Base-by-base conservation (phyloP, 1,139 yeast genomes). In the Saccharomyces hybrid region DNA sequence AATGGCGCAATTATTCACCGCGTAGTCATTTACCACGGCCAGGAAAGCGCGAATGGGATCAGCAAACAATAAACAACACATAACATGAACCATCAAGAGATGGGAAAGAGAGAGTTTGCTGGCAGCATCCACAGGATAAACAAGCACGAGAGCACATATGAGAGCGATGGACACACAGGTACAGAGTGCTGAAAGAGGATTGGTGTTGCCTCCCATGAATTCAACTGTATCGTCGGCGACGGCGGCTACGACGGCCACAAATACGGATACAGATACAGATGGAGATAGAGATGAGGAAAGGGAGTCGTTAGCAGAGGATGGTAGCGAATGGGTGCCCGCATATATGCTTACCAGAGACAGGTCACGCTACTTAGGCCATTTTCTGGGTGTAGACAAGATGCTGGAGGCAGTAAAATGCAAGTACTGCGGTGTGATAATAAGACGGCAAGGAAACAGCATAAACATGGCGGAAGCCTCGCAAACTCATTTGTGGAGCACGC, bases 311-410 rank as follows among this genome's bases (percentile, higher is more conserved):
- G 46, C 47, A 5, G 31, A 30, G 25, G 58, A 53, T 13, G 53
- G 52, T 11, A 27, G 23, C n/a, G 30, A 41, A 44, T 61, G 63
- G 63, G 42, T 60, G 8, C 63, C 62, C 1, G 49, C 58, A 4
- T 59, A 58, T 48, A 42, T 53, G 11, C 16, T 59, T n/a, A 48
- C 44, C 7, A 61, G 54, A 38, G 52, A 48, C 23, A 59, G 51
- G 34, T 51, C 57, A 11, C 46, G 51, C 7, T 54, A 50, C 31
- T 59, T 61, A 60, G 52, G 62, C 13, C 64, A 60, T 47, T 61
- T 49, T 50, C 48, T 59, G n/a, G 58, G 55, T 4, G 16, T 49
- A 3, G 51, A 52, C 34, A 46, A 47, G 14, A 14, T 31, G 26
- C 34, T 54, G 6, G 42, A 47, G 4, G 44, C 49, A 5, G 55